Evolutionary conservation across 352 stramenopile genomes (phyloP), one percentile per base, ranked within the genome.

Genomic region (Phytophthora niederhauseri): DNA sequence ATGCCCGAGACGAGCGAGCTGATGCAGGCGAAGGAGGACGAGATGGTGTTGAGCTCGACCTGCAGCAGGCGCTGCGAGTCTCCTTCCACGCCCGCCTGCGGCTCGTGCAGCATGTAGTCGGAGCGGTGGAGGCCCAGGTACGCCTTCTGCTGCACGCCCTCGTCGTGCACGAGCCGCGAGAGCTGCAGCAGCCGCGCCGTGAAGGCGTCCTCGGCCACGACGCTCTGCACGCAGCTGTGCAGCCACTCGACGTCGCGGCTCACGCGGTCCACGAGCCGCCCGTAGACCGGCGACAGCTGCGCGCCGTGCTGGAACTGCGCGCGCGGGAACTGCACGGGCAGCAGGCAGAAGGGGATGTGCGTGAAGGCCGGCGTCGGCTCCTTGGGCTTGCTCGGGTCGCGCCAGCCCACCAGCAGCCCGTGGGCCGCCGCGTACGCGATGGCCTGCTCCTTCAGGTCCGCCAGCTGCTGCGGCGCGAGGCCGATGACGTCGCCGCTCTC

Each of bases 31-130:
- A 99, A 99, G 3, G 94, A 99, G 6, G 93, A 97, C 52, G 98
- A 92, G 70, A 99, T 99, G 30, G 98, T 99, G 79, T 99, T 99
- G 54, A 99, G 81, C 76, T 99, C 98, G 24, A 99, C 97, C 70
- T 99, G 93, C 75, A 89, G 51, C 61, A 94, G 64, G 41, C 95
- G 95, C 70, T 92, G 83, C 34, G 71, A 57, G 66, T 89, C 76
- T 17, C 68, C 60, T 0, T 67, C 36, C 15, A 65, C 77, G 24
- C 73, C 74, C 1, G 51, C 49, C 49, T 89, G 82, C 9, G 81
- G 69, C 59, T 93, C 81, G 66, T 98, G 92, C 53, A 98, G 80
- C 95, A 98, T 98, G 79, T 98, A 98, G 75, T 98, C 95, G 9
- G 91, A 98, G 15, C 95, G 90, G 64, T 97, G 84, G 61, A 98